Evolutionary conservation across 352 stramenopile genomes (phyloP), one percentile per base, ranked within the genome.

Genomic region (Phytophthora cactorum): DNA sequence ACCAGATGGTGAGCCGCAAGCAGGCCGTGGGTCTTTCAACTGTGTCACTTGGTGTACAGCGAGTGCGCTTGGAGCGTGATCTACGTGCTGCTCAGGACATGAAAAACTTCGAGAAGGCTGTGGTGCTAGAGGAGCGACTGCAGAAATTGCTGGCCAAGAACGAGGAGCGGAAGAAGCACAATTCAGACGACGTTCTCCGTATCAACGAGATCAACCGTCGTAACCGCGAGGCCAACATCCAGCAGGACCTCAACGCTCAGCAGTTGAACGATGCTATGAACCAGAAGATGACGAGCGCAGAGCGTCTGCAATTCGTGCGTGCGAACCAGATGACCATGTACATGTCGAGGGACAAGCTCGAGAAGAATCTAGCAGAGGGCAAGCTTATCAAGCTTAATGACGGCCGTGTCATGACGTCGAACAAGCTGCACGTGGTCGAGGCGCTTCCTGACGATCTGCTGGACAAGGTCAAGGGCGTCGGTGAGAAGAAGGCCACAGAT

Each of bases 171-270:
- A 80, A 90, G 63, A 87, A 79, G 5, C 77, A 86, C 53, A 93
- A 96, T 52, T 90, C 74, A 5, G 88, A 96, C 52, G 88, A 96
- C 10, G 86, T 94, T 17, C 69, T 89, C 29, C 86, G 86, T 28
- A 96, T 96, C 62, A 96, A 93, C 57, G 81, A 90, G 52, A 96
- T 96, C 68, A 96, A 96, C 65, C 70, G 78, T 51, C 81, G 82
- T 39, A 96, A 96, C 59, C 86, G 88, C 45, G 82, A 92, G 41
- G 79, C 78, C 17, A 96, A 96, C 68, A 89, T 91, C 56, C 71
- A 88, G 63, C 88, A 93, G 63, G 88, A 96, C 68, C 64, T 94
- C n/a, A 76, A 91, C 38, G 88, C 88, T 1, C 73, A 89, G 52
- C 60, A 81, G 43, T 75, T 93, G 17, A 93, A 96, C 59, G 76